Evolutionary conservation across 2,329 filamentous ascomycete genomes (phyloP).

Genomic region (Monosporascus sp.): DNA sequence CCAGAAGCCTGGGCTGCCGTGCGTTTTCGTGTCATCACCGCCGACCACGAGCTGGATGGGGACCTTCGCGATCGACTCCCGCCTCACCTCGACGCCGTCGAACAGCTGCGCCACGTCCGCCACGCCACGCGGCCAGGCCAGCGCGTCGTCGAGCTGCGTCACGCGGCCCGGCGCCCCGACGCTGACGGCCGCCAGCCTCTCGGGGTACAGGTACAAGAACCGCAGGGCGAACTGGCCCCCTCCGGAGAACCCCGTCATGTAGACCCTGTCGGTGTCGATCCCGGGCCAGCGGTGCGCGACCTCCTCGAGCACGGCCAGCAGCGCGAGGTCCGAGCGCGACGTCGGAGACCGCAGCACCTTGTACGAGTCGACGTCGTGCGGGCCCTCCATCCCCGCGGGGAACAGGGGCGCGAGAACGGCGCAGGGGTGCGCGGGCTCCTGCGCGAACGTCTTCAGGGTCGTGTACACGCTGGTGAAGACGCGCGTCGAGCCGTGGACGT

Average conservation of each 20-base stretch:
- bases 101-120: slow-evolving; percentile 15
- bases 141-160: slow-evolving; percentile 18
- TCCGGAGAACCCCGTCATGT: slow-evolving; percentile 25
- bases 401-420: slow-evolving; percentile 27
- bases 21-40: slow-evolving; percentile 11
- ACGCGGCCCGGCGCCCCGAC: slow-evolving; percentile 26
- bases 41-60: slow-evolving; percentile 18
- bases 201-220: slow-evolving; percentile 27
- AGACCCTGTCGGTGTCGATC: slow-evolving; percentile 21
- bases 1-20: slow-evolving; percentile 18
- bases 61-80: slow-evolving; percentile 10
- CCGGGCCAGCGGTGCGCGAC: slow-evolving; percentile 22
- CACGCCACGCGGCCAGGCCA: slow-evolving; percentile 17
- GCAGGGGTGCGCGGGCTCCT: slow-evolving; percentile 15
- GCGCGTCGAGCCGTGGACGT: slow-evolving; percentile 25
- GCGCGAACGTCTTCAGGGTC: slow-evolving; percentile 19
- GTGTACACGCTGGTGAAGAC: slow-evolving; percentile 9
- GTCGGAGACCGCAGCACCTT: slow-evolving; percentile 18
- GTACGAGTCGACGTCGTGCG: slow-evolving; percentile 25
- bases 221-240: slow-evolving; percentile 28
- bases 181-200: slow-evolving; percentile 21
- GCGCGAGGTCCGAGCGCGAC: slow-evolving; percentile 20
- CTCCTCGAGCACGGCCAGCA: slow-evolving; percentile 26
- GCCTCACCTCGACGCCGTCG: slow-evolving; percentile 6
- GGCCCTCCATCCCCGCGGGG: slow-evolving; percentile 23